Conservation (phyloP, 2,329 filamentous ascomycete species). For the Geosmithia morbida region DNA sequence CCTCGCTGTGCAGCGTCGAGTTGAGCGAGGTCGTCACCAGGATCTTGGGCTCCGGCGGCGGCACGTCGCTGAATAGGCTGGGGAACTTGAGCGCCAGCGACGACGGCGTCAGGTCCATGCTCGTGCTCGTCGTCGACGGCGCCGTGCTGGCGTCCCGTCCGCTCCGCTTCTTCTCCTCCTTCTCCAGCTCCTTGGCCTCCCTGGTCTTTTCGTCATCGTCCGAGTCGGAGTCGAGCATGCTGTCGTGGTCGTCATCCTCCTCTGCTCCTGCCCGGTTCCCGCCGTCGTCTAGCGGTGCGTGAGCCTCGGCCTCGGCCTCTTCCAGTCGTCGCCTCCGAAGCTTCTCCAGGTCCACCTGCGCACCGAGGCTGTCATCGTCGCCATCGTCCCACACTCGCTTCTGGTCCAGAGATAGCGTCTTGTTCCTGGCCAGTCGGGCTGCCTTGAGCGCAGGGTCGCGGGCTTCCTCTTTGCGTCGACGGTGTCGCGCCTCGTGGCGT, state of each 20-base stretch:
- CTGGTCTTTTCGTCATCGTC: conserved; percentile 36
- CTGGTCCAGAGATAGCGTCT: conserved; percentile 67
- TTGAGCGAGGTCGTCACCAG: conserved; percentile 86
- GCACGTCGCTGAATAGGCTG: conserved; percentile 44
- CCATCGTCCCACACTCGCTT: conserved; percentile 85
- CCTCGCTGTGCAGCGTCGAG: conserved; percentile 75
- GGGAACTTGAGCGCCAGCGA: conserved; percentile 48
- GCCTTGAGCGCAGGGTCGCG: conserved; percentile 65
- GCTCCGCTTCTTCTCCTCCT: conserved; percentile 28
- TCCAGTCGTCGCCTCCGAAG: conserved; percentile 42
- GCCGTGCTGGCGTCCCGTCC: conserved; percentile 34
- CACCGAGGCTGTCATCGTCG: conserved; percentile 43
- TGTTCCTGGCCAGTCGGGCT: conserved; percentile 61
- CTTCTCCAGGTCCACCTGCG: conserved; percentile 42
- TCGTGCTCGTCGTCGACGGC: conserved; percentile 47
- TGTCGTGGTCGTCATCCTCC: conserved; percentile 51
- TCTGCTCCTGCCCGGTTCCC: conserved; percentile 30
- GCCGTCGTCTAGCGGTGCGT: conserved; percentile 27
- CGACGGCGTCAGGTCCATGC: conserved; percentile 47
- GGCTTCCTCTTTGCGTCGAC: conserved; percentile 71
- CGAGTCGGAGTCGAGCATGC: conserved; percentile 60
- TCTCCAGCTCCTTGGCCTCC: conserved; percentile 23
- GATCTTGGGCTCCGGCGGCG: conserved; percentile 59
- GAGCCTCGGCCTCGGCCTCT: conserved; percentile 35
- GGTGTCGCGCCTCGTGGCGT: conserved; percentile 63